These are phyloP conservation scores for Pyropia yezoensis DNA, from an alignment of 23 red algal genomes.

Conservation along the genomic window DNA sequence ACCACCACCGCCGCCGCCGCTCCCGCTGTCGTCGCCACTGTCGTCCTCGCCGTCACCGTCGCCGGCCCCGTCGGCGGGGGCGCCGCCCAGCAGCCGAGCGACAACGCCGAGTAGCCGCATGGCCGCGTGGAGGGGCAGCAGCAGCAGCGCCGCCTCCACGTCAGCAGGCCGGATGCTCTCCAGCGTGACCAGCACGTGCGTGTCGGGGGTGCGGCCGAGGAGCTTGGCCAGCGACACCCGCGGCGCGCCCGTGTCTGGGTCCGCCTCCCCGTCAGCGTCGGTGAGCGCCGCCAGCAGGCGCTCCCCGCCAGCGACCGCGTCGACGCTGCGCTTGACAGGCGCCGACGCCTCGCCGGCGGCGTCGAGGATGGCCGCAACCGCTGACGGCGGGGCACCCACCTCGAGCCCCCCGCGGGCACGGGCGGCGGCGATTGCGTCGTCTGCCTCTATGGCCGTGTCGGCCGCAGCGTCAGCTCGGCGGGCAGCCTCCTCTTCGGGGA, in stretches of 20 bases:
- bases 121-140: conserved; percentile 28
- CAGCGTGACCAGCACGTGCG: conserved; percentile 34
- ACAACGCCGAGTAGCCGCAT: conserved; percentile 14
- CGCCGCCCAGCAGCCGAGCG: conserved; percentile 7
- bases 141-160: conserved; percentile 38
- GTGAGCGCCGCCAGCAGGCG: conserved; percentile 59
- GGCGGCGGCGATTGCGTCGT: not conserved
- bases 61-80: not conserved
- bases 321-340: conserved; percentile 60
- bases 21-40: conserved; percentile 3
- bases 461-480: not conserved
- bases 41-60: not conserved
- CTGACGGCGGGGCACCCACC: not conserved
- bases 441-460: not conserved
- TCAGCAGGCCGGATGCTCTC: conserved; percentile 36
- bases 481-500: conserved; percentile 71
- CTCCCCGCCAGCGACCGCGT: conserved; percentile 58
- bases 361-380: not conserved
- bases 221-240: conserved; percentile 23
- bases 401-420: not conserved
- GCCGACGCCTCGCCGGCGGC: conserved; percentile 28
- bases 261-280: conserved; percentile 30
- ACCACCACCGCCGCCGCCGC: not conserved
- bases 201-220: conserved; percentile 29
- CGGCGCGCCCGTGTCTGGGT: conserved; percentile 10